These are phyloP conservation scores for Berberis vulgaris DNA, from an alignment of 164 flowering plant species.

Conservation along the genomic window DNA sequence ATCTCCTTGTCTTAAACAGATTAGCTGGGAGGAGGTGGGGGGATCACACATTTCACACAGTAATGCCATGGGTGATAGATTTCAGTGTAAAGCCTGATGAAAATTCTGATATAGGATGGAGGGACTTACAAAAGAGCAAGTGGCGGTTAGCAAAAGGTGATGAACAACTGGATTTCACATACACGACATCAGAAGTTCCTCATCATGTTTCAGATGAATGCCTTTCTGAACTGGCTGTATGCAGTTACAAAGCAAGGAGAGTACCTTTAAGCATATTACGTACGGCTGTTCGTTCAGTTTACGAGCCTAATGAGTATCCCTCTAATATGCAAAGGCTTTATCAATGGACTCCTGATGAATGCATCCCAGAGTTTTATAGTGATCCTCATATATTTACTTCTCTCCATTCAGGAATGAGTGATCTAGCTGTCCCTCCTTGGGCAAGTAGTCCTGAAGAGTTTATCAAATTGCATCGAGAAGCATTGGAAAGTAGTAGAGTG, in stretches of 20 bases:
- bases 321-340: constrained; percentile 93
- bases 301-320: constrained; percentile 98
- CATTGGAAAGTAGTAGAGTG: constrained; percentile 76
- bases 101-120: constrained; percentile 70
- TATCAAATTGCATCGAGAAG: constrained; percentile 79
- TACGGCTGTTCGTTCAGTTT: constrained; percentile 85
- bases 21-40: constrained; percentile 99
- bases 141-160: constrained; percentile 99
- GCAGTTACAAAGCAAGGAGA: constrained; percentile 98
- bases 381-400: constrained; percentile 77
- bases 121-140: constrained; percentile 85
- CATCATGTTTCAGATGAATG: constrained; percentile 99
- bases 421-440: constrained; percentile 89
- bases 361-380: constrained; percentile 92
- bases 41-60: constrained; percentile 76
- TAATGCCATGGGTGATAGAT: constrained; percentile 99
- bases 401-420: constrained; percentile 74
- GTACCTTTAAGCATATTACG: constrained; percentile 80
- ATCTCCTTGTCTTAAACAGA: constrained; percentile 71
- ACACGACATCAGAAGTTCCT: constrained; percentile 84
- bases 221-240: constrained; percentile 94
- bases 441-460: constrained; percentile 72
- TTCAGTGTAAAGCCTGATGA: constrained; percentile 76
- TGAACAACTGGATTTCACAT: constrained; percentile 96
- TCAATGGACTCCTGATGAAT: constrained; percentile 99